Percentiles rank a stretch among this genome's conserved stretches.
Conservation (phyloP, 2,329 filamentous ascomycete genomes). For the Arthrobotrys conoides region DNA sequence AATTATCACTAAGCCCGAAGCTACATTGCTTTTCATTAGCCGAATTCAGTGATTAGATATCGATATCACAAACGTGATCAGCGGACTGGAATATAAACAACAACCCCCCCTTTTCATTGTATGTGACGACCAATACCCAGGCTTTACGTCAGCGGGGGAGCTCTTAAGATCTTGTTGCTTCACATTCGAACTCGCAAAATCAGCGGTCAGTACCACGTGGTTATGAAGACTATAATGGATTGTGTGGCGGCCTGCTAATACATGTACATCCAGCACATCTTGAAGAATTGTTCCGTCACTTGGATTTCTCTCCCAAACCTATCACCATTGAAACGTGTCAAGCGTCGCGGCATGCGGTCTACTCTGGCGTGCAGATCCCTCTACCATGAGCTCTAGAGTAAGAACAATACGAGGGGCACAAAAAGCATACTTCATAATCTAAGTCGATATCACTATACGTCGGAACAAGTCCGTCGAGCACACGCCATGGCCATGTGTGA, state of each 20-base stretch:
- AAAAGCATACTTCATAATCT: conserved; percentile 12
- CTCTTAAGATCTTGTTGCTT: conserved; percentile 25
- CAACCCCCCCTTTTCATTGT: conserved; percentile 5
- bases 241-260: conserved; percentile 26
- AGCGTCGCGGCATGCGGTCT: conserved; percentile 29
- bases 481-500: conserved; percentile 21
- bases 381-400: conserved; percentile 32
- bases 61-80: conserved; percentile 32
- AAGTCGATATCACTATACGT: conserved; percentile 1
- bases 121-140: conserved; percentile 23
- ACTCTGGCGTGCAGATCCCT: conserved; percentile 26
- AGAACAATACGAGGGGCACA: conserved; percentile 8
- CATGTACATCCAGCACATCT: conserved; percentile 22
- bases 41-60: conserved; percentile 11
- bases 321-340: conserved; percentile 48
- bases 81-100: conserved; percentile 22
- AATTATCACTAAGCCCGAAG: conserved; percentile 7
- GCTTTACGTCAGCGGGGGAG: conserved; percentile 29
- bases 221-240: conserved; percentile 5
- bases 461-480: conserved; percentile 29
- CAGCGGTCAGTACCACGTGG: conserved; percentile 18
- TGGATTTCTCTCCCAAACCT: conserved; percentile 9
- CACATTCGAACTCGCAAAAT: conserved; percentile 21
- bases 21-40: conserved; percentile 20
- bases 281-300: conserved; percentile 15